Evolutionary conservation across 1,284 basidiomycete genomes (phyloP), one percentile per base, ranked within the genome.

Genomic region (Tilletia setariae): DNA sequence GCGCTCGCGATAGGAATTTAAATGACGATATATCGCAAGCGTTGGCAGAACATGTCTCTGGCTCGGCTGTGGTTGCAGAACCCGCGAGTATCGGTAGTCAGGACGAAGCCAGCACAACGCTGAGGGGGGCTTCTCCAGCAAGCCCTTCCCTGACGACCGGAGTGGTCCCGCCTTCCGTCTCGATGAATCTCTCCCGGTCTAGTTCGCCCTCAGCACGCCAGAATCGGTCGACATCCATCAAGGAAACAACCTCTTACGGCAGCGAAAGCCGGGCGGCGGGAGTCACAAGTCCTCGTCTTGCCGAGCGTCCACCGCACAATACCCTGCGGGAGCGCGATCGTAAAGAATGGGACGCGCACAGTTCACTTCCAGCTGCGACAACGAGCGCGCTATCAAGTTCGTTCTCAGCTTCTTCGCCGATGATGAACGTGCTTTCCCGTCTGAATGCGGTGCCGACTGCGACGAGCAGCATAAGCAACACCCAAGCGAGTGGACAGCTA

Each of bases 391-490:
- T 61, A 7, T 61, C 56, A 9, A 40, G 16, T 16, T 61, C 56
- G 28, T 40, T 35, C 16, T 40, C 56, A 16, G 19, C 56, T 15
- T 30, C 30, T 21, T 61, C 56, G 28, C 56, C 56, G 15, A 61
- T 61, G 56, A 61, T 61, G 56, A 32, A 61, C 21, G 56, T 61
- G 56, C 56, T 61, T 16, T 61, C 56, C 28, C 56, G 56, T 3
- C 28, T 61, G 30, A 61, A 30, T 35, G 28, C 56, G n/a, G 56
- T 32, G 9, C 32, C 56, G 15, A 61, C 56, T 28, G 56, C 56
- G 28, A 61, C 56, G 28, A 61, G 56, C 28, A 61, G 56, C 28
- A 61, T 61, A 16, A 32, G 28, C 13, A 61, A 61, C n/a, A 61
- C 56, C 2, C 56, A 61, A n/a, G 56, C 56, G n/a, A 61, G 56